Base-by-base conservation (phyloP, 2,329 filamentous ascomycete genomes). In the Scortechinia acanthostroma region DNA sequence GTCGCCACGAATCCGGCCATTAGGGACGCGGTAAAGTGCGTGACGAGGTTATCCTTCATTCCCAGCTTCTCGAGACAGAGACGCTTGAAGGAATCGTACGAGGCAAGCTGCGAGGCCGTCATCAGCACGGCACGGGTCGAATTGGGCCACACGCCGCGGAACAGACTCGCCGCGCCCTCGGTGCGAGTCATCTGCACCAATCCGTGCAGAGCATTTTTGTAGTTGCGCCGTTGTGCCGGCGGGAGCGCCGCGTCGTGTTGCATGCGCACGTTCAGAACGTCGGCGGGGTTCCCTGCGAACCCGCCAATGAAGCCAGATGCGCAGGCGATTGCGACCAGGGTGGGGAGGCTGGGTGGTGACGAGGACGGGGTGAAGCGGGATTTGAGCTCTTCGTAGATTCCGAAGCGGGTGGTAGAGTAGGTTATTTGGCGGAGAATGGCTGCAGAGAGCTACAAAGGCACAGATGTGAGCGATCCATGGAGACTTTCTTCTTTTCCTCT, bases 1-100 rank as follows among this genome's bases (percentile, higher is more conserved):
- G 67, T 71, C 1, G 68, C 68, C 43, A 69, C 65, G 1, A 67
- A 70, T n/a, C 68, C 68, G 2, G 68, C 67, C 3, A 58, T 53
- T 2, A 70, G 44, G 1, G 66, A 69, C 1, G 68, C 60, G 0
- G 61, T 46, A 2, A 62, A 59, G 47, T 70, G 68, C 2, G 65
- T 65, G n/a, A 51, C 56, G 14, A 66, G 57, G 23, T 68, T 63
- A 45, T 70, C 68, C 15, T 57, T 54, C 1, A 65, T 50, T 2
- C 53, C 49, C 0, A 53, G 49, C 6, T 53, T 55, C 3, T 47
- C 30, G 2, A 61, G 45, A 1, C 66, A 53, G 14, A 58, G 56
- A 19, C 57, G 53, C 40, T 66, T 66, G 1, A 61, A 54, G 0
- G 61, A 55, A 1, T 62, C 23, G 22, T 1, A 0, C 3, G 13